Conservation (phyloP, 345 rosid genomes). For the Hibiscus trionum region DNA sequence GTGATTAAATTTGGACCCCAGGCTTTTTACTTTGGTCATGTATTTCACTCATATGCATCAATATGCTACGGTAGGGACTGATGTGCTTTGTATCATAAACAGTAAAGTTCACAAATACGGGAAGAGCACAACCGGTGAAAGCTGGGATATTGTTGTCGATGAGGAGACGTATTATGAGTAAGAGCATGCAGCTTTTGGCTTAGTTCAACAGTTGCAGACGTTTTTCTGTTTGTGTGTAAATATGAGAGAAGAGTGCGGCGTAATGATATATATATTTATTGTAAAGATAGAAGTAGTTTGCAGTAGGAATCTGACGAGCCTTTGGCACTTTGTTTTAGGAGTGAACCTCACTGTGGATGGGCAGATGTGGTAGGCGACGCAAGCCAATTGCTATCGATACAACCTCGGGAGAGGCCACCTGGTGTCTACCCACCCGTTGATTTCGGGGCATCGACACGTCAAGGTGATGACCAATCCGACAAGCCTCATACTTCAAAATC, state of each 20-base stretch:
- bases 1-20: background rate
- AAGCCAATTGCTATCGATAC: constrained; percentile 67
- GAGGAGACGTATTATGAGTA: constrained; percentile 95
- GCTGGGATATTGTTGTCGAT: constrained; percentile 95
- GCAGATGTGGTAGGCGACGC: constrained; percentile 95
- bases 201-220: background rate
- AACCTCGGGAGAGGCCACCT: constrained; percentile 77
- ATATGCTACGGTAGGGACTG: too few species aligned
- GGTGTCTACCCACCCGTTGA: constrained; percentile 71
- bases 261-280: background rate
- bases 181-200: constrained; percentile 16
- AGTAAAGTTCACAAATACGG: constrained; percentile 98
- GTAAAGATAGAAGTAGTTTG: background rate
- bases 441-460: constrained; percentile 35
- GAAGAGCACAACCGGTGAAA: constrained; percentile 88
- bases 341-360: constrained; percentile 98
- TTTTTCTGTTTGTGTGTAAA: background rate
- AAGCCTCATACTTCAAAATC: constrained; percentile 16
- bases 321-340: constrained; percentile 34
- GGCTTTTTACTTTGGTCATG: background rate
- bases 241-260: background rate
- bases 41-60: background rate
- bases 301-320: constrained; percentile 20
- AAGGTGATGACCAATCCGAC: constrained; percentile 27
- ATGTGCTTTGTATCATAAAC: constrained; percentile 10